Percentiles rank a stretch among this genome's conserved stretches.
These are phyloP conservation scores for Leishmania gerbilli DNA, from an alignment of 208 protist species.

Conservation along the genomic window DNA sequence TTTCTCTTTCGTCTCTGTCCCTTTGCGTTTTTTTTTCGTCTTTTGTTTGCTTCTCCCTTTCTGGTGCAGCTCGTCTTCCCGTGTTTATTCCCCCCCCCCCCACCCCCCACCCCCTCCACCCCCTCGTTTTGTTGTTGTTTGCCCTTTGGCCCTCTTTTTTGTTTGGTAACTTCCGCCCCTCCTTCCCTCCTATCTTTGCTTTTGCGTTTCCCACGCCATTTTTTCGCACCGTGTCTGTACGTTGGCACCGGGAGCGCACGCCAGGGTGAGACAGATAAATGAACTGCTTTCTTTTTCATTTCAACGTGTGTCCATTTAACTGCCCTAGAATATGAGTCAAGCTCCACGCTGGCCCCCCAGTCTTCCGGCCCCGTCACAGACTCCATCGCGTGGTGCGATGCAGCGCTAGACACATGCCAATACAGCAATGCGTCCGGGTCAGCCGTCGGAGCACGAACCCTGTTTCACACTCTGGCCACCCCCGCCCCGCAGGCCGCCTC, in stretches of 20 bases:
- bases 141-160: background rate
- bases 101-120: too few species aligned
- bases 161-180: too few species aligned
- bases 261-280: background rate
- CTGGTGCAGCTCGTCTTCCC: too few species aligned
- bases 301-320: background rate
- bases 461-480: background rate
- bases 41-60: too few species aligned
- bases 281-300: background rate
- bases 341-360: background rate
- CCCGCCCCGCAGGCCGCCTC: background rate
- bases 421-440: background rate
- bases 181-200: background rate
- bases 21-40: background rate
- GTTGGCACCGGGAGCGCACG: background rate
- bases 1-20: background rate
- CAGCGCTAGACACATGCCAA: background rate
- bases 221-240: background rate
- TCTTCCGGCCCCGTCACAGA: background rate
- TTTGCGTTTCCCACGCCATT: background rate
- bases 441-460: background rate
- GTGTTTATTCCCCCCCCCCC: too few species aligned
- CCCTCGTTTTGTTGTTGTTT: too few species aligned
- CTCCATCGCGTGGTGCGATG: background rate
- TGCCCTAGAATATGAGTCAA: background rate